A percentile compares a stretch with the other conserved stretches of the same genome.
Evolutionary conservation across 2,329 filamentous ascomycete species (phyloP).

Genomic region (Septoria petroselini): DNA sequence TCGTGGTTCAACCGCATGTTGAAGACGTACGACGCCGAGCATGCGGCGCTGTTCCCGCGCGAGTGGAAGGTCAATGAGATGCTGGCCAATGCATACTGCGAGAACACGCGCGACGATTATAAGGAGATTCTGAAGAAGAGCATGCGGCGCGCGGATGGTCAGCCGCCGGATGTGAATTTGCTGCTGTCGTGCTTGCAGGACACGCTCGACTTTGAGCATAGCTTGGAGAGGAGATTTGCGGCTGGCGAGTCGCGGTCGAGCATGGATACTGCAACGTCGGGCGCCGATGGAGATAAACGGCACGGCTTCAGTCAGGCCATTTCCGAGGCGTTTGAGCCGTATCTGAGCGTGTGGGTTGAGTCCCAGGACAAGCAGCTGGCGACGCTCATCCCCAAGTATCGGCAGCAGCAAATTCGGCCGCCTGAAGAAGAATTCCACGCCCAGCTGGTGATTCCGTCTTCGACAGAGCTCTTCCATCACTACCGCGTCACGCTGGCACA

Average conservation of each 20-base stretch:
- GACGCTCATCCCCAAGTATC: conserved; percentile 81
- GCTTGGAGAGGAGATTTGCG: conserved; percentile 78
- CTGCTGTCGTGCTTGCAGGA: conserved; percentile 87
- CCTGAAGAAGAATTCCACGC: conserved; percentile 88
- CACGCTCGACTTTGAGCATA: conserved; percentile 94
- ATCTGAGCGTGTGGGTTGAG: conserved; percentile 94
- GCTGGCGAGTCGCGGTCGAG: conserved; percentile 63
- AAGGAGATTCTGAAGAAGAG: conserved; percentile 86
- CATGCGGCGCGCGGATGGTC: conserved; percentile 72
- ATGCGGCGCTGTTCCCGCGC: conserved; percentile 79
- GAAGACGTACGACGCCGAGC: conserved; percentile 93
- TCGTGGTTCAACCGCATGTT: conserved; percentile 96
- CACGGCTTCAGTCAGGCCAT: conserved; percentile 85
- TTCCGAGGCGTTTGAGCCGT: conserved; percentile 95
- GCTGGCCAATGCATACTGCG: conserved; percentile 87
- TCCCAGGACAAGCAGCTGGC: conserved; percentile 88
- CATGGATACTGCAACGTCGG: conserved; percentile 78
- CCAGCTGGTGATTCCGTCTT: conserved; percentile 85
- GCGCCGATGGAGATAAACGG: conserved; percentile 62
- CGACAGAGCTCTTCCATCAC: conserved; percentile 95
- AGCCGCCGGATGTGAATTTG: conserved; percentile 83
- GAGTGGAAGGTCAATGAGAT: conserved; percentile 89
- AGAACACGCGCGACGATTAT: conserved; percentile 92
- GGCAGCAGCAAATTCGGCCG: conserved; percentile 72
- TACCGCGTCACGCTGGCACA: conserved; percentile 91